Evolutionary conservation across 1,139 yeast genomes (phyloP).

Genomic region (Spathaspora sp.): DNA sequence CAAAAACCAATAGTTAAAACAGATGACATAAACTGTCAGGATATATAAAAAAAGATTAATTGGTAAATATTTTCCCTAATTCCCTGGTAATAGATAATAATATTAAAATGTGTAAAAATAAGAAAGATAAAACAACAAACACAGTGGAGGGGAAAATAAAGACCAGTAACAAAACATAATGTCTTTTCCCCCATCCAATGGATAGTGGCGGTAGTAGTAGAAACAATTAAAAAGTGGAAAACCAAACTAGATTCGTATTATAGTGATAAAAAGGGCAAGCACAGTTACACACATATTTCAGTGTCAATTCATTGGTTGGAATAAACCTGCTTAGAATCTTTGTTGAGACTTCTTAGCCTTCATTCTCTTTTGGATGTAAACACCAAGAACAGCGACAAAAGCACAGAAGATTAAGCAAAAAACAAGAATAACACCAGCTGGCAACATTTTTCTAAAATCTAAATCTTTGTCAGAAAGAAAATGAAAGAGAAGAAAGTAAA

Average conservation of each 20-base stretch:
- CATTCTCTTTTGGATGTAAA: constrained; percentile 36
- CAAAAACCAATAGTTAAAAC: neutral
- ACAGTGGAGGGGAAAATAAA: neutral
- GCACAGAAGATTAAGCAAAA: constrained; percentile 48
- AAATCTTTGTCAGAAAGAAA: constrained; percentile 5
- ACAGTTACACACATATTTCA: neutral
- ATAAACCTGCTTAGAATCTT: constrained; percentile 40
- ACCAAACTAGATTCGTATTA: constrained; percentile 3
- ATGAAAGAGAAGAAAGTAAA: constrained; percentile 10
- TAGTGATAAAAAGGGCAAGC: constrained; percentile 1
- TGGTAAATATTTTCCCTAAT: constrained; percentile 2
- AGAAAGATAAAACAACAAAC: neutral
- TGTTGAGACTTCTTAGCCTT: constrained; percentile 47
- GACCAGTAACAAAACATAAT: neutral
- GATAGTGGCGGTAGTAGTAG: neutral
- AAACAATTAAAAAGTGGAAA: neutral
- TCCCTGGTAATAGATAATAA: constrained; percentile 4
- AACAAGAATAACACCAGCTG: constrained; percentile 53
- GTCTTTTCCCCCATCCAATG: neutral
- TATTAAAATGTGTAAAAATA: neutral
- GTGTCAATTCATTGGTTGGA: neutral
- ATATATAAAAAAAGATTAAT: neutral
- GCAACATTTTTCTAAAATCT: constrained; percentile 37
- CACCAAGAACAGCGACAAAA: constrained; percentile 34
- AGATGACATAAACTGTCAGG: neutral